Evolutionary conservation across 164 flowering plant genomes (phyloP), one percentile per base, ranked within the genome.

Genomic region (Macadamia integrifolia): DNA sequence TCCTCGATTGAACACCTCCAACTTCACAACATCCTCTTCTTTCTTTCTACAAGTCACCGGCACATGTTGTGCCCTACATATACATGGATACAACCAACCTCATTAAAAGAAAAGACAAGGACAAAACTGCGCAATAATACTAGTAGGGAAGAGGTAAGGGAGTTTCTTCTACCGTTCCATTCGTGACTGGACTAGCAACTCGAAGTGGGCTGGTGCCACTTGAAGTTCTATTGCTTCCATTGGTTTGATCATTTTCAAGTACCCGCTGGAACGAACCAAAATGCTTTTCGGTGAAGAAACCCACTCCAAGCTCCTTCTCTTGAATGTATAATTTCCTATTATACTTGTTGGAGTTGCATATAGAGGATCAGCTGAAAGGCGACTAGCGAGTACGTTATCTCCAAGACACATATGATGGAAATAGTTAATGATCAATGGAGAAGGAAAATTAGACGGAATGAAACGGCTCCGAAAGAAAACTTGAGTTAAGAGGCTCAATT

Each of bases 1-100:
- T 28, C 92, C 92, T 73, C 85, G 92, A 68, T 72, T 81, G 80
- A 80, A 84, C 53, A 84, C 89, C 42, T 84, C 88, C 40, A 87
- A 71, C 53, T 82, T 88, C 44, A 82, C 69, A 53, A 82, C 70
- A 64, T 77, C 75, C 60, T 79, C 87, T 61, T 84, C 84, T 63
- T 74, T 76, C 77, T 75, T 74, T 30, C 75, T 80, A 0, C 9
- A 9, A 55, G 48, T 43, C 65, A 83, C 85, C 3, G 66, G 70
- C 49, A 87, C 81, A 40, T 81, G 85, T 84, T 83, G 82, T 23
- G 5, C 9, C 6, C 6, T 23, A 13, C 28, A 58, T 2, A 58
- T 18, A 56, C 17, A 18, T 12, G 17, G 15, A 23, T 23, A 23
- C 28, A n/a, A n/a, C 23, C 23, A 23, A 23, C 29, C 29, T 9